Conservation (phyloP, 345 rosid genomes). For the Carallia pectinifolia region DNA sequence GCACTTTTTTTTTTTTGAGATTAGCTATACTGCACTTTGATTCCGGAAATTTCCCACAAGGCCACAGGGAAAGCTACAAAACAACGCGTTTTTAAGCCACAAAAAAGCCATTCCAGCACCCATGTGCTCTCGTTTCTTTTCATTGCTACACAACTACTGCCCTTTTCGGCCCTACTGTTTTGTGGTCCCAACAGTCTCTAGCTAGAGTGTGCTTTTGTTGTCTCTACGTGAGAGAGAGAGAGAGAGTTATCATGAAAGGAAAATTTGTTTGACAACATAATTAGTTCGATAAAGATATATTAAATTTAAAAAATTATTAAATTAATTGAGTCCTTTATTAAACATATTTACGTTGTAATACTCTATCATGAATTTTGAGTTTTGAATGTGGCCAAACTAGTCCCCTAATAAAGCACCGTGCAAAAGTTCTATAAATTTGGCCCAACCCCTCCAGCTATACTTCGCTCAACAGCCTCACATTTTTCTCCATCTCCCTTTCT, state of each 20-base stretch:
- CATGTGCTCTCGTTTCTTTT: not conserved
- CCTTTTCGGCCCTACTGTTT: too few relatives aligned
- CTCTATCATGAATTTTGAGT: not conserved
- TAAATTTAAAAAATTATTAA: too few relatives aligned
- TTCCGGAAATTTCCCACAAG: conserved; percentile 2
- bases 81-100: conserved; percentile 1
- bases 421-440: conserved; percentile 50
- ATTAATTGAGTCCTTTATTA: too few relatives aligned
- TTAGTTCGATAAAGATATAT: too few relatives aligned
- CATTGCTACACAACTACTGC: too few relatives aligned
- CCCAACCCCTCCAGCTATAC: conserved; percentile 24
- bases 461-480: conserved; percentile 41
- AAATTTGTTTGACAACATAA: too few relatives aligned
- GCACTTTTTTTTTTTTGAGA: not conserved
- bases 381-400: conserved; percentile 27
- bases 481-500: conserved; percentile 6
- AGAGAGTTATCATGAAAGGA: too few relatives aligned
- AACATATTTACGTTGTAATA: too few relatives aligned
- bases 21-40: conserved; percentile 4
- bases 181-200: not conserved
- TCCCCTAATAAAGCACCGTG: not conserved
- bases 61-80: conserved; percentile 9
- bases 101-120: not conserved
- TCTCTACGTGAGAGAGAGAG: too few relatives aligned
- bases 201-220: conserved; percentile 12